A percentile compares a stretch with the other conserved stretches of the same genome.
Evolutionary conservation across 2,329 filamentous ascomycete genomes (phyloP).

Genomic region (Aspergillus viridinutans): DNA sequence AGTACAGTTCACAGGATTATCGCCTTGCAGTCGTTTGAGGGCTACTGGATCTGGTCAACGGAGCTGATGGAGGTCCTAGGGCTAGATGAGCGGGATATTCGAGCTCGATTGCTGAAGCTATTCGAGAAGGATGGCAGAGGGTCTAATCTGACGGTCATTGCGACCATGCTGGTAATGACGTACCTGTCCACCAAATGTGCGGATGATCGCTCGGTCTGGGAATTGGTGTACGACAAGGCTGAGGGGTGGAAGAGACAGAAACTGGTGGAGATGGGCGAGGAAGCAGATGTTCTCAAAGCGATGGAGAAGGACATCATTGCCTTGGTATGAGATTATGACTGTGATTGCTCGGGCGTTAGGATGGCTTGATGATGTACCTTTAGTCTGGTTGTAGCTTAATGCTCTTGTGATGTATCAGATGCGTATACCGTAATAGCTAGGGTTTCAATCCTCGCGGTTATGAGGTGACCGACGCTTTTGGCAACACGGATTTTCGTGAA

Average conservation of each 20-base stretch:
- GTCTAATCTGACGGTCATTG: slow-evolving; percentile 1
- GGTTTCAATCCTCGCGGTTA: neutral
- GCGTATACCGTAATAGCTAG: neutral
- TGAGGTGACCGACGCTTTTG: too few species aligned
- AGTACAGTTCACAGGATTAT: slow-evolving; percentile 46
- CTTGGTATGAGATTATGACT: neutral
- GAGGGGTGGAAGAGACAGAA: slow-evolving; percentile 7
- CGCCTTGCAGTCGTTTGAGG: slow-evolving; percentile 53
- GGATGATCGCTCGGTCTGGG: slow-evolving; percentile 8
- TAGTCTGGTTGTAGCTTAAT: neutral
- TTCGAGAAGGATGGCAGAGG: neutral
- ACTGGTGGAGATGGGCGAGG: neutral
- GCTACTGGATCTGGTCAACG: slow-evolving; percentile 45
- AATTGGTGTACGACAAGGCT: slow-evolving; percentile 15
- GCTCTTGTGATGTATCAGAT: too few species aligned
- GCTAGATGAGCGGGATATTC: neutral
- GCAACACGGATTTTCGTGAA: too few species aligned
- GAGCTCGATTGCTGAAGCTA: neutral
- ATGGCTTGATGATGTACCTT: too few species aligned
- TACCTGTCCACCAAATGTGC: slow-evolving; percentile 5
- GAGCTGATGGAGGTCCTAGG: neutral
- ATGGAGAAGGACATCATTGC: neutral
- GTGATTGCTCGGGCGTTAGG: neutral
- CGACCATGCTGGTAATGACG: slow-evolving; percentile 13
- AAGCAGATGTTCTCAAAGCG: neutral